Base-by-base conservation (phyloP, 306 rosid species). In the Rosa rugosa region DNA sequence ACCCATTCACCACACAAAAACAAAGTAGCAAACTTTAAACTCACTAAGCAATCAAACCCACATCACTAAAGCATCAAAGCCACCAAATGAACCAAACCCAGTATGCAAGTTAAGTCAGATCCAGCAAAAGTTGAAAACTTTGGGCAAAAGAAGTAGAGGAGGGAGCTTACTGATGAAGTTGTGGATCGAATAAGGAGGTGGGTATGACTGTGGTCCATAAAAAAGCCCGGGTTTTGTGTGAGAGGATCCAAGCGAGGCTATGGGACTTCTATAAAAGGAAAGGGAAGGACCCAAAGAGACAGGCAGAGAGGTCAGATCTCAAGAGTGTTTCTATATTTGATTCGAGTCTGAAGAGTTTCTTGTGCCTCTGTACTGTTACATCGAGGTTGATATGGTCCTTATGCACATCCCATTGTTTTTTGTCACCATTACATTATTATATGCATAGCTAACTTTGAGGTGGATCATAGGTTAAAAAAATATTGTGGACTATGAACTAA, bases 71-170 rank as follows among this genome's bases (percentile, higher is more conserved):
- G 79, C 49, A 80, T 54, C 50, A 80, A 79, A 79, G 40, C 72
- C 45, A 74, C 42, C 40, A 53, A 34, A 65, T 3, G 11, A 75
- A 76, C 11, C 34, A 14, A 64, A 72, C 75, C 70, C 77, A 78
- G 72, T 76, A 9, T 69, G 75, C 57, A 22, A 44, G 80, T 67
- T 82, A 18, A 45, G 44, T 69, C 75, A 81, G 83, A 81, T 84
- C 87, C 83, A 74, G 71, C 68, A 68, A 77, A 27, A 80, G 69
- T 57, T 72, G 11, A 59, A 56, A 34, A 67, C 25, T 36, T 11
- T 18, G 13, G 31, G 57, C 76, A 27, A 73, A 73, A 77, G 6
- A 53, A 64, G 14, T 11, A 76, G 47, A 45, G 50, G 20, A 73
- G n/a, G 36, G 51, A 73, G 40, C 82, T 82, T 69, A 82, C 84